A percentile compares a stretch with the other conserved stretches of the same genome.
Evolutionary conservation across 306 rosid genomes (phyloP).

Genomic region (Quercus cerris): DNA sequence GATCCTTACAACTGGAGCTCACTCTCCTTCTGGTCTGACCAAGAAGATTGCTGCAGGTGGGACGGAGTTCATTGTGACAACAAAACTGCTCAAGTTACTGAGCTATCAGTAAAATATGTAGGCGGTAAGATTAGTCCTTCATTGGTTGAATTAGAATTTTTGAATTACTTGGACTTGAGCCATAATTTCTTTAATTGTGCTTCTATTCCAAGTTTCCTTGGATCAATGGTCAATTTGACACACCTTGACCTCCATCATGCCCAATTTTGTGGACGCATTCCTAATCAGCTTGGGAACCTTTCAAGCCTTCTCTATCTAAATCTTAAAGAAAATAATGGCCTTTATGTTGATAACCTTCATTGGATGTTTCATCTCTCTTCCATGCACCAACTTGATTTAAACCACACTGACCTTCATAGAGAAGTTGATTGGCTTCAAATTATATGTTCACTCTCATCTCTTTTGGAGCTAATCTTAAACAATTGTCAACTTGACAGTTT

Average conservation of each 20-base stretch:
- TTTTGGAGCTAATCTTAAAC: not conserved
- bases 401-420: rapidly evolving
- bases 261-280: not conserved
- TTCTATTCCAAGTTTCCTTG: not conserved
- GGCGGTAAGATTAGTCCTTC: not conserved
- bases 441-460: constrained; percentile 5
- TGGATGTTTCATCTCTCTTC: not conserved
- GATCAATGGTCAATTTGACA: not conserved
- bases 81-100: too few species aligned
- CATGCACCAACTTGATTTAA: constrained; percentile 8
- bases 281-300: constrained; percentile 20
- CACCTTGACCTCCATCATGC: not conserved
- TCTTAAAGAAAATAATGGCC: not conserved
- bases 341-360: not conserved
- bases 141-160: not conserved
- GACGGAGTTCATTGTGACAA: constrained; percentile 3
- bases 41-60: constrained; percentile 20
- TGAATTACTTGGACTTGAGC: not conserved
- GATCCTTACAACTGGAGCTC: rapidly evolving
- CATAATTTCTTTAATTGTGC: not conserved
- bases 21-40: too few species aligned
- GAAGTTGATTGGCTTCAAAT: constrained; percentile 16
- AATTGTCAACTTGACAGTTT: rapidly evolving
- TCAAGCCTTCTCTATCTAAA: not conserved
- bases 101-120: too few species aligned